These are phyloP conservation scores for Aspergillus carlsbadensis DNA, from an alignment of 495 filamentous ascomycete species.

Conservation along the genomic window DNA sequence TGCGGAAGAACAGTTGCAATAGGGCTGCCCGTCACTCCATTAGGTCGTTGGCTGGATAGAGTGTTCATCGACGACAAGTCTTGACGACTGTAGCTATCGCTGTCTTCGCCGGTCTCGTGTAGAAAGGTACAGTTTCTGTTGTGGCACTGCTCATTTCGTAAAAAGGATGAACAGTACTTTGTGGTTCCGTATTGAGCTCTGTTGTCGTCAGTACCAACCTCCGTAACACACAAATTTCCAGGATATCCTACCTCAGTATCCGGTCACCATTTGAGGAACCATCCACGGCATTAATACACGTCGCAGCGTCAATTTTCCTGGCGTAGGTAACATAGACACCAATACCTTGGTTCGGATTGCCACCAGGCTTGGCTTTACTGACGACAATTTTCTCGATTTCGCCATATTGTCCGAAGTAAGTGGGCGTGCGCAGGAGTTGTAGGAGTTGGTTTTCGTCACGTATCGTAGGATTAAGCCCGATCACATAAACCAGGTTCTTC, in stretches of 20 bases:
- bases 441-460: conserved; percentile 83
- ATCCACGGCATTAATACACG: conserved; percentile 89
- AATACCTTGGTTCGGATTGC: conserved; percentile 73
- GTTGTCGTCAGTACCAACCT: conserved; percentile 22
- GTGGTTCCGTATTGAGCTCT: conserved; percentile 96
- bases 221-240: background rate
- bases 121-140: conserved; percentile 97
- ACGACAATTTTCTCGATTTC: conserved; percentile 99
- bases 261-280: conserved; percentile 88
- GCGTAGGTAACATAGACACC: conserved; percentile 98
- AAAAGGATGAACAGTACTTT: conserved; percentile 97
- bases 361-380: conserved; percentile 82
- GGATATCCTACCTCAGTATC: conserved; percentile 56
- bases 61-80: conserved; percentile 96
- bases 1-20: conserved; percentile 19
- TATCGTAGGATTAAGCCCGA: conserved; percentile 85
- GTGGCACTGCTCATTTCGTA: conserved; percentile 86
- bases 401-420: conserved; percentile 98
- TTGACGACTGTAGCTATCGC: conserved; percentile 92
- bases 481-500: conserved; percentile 98
- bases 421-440: conserved; percentile 76
- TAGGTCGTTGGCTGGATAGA: conserved; percentile 68
- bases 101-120: conserved; percentile 94
- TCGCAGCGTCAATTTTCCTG: conserved; percentile 78
- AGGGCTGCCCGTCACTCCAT: conserved; percentile 30